phyloP scores from a whole-genome alignment of 768 basidiomycete species.

The Calvatia gigantea region DNA sequence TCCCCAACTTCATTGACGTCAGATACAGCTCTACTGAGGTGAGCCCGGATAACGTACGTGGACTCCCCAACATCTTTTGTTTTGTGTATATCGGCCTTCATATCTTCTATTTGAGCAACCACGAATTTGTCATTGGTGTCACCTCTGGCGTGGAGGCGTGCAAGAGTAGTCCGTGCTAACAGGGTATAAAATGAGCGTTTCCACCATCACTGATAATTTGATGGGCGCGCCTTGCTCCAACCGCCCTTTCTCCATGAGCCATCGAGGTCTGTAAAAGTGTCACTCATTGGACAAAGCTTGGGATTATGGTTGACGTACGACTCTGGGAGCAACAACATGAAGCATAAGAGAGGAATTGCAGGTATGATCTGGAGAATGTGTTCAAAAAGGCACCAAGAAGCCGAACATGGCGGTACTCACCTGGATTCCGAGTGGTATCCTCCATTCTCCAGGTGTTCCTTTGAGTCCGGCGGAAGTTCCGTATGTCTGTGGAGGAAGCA shows the following conservation, averaged over 20 bases:
- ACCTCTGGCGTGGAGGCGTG: conserved; percentile 50
- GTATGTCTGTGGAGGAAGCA: conserved; percentile 27
- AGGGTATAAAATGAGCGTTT: not conserved
- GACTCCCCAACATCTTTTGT: conserved; percentile 35
- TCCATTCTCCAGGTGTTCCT: conserved; percentile 42
- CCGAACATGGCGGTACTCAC: conserved; percentile 13
- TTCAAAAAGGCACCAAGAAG: not conserved
- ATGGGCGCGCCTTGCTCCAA: conserved; percentile 36
- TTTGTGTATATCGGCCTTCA: conserved; percentile 33
- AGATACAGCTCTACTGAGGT: not conserved
- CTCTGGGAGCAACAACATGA: conserved; percentile 50
- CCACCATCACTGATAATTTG: not conserved
- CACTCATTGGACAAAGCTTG: not conserved
- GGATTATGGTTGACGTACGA: conserved; percentile 32
- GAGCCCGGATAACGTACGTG: conserved; percentile 21
- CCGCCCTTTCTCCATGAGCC: conserved; percentile 49
- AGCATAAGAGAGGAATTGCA: conserved; percentile 44
- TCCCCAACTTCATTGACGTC: conserved; percentile 24
- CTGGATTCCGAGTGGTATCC: conserved; percentile 44
- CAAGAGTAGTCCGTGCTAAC: conserved; percentile 36
- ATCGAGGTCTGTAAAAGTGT: conserved; percentile 33
- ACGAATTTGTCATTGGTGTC: conserved; percentile 46
- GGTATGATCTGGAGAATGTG: conserved; percentile 31
- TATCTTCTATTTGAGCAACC: conserved; percentile 41
- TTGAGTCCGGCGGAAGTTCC: conserved; percentile 36